Conservation (phyloP, 2,329 filamentous ascomycete species). For the Bipolaris sorokiniana region DNA sequence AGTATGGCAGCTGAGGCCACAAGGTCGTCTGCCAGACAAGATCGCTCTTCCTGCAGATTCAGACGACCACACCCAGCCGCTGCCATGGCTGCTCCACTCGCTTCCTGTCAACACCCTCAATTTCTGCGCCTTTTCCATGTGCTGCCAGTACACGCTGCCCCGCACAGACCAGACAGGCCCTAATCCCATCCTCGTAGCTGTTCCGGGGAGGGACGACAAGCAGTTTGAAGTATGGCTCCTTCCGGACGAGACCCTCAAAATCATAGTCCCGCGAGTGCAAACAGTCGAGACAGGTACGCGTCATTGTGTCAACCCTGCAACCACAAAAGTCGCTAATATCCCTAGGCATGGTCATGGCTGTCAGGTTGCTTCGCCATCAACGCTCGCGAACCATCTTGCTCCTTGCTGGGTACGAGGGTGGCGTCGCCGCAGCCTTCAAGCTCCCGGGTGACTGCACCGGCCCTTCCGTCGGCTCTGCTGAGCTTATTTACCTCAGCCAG, state of each 20-base stretch:
- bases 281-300: slow-evolving; percentile 52
- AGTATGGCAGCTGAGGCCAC: slow-evolving; percentile 73
- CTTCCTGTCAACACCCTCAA: slow-evolving; percentile 92
- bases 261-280: slow-evolving; percentile 58
- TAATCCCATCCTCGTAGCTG: slow-evolving; percentile 69
- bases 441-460: slow-evolving; percentile 49
- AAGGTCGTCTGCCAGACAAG: slow-evolving; percentile 59
- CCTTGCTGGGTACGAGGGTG: slow-evolving; percentile 84
- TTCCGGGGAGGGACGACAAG: slow-evolving; percentile 64
- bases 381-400: slow-evolving; percentile 61
- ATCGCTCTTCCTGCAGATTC: slow-evolving; percentile 73
- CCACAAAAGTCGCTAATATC: slow-evolving; percentile 45
- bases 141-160: slow-evolving; percentile 35
- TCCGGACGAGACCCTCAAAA: slow-evolving; percentile 73
- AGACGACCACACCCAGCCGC: slow-evolving; percentile 55
- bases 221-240: slow-evolving; percentile 82
- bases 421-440: slow-evolving; percentile 70
- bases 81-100: slow-evolving; percentile 85
- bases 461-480: slow-evolving; percentile 44
- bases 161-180: background rate
- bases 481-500: slow-evolving; percentile 67
- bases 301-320: slow-evolving; percentile 24
- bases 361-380: slow-evolving; percentile 53
- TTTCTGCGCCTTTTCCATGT: slow-evolving; percentile 83
- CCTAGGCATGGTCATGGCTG: slow-evolving; percentile 87